These are phyloP conservation scores for Euphorbia pulcherrima DNA, from an alignment of 345 rosid genomes.

Conservation along the genomic window DNA sequence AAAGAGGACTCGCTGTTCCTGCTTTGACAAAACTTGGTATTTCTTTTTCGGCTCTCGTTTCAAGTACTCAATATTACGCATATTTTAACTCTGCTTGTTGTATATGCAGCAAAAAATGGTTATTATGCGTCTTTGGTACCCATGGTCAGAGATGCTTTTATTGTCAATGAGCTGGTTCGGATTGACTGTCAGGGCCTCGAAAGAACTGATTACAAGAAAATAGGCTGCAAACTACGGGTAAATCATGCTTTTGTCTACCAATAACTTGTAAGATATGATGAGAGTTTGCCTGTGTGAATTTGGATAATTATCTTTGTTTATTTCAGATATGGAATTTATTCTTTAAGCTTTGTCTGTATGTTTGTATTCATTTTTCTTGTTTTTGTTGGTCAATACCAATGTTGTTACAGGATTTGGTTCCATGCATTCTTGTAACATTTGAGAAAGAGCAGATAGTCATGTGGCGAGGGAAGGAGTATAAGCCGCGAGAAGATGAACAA, in stretches of 20 bases:
- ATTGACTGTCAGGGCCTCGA: conserved; percentile 84
- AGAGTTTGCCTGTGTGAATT: neutral
- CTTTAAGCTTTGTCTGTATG: neutral
- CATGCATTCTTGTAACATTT: conserved; percentile 80
- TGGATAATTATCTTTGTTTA: neutral
- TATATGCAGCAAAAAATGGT: conserved; percentile 76
- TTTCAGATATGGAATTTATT: neutral
- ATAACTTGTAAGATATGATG: neutral
- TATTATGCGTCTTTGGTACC: conserved; percentile 85
- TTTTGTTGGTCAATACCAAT: neutral
- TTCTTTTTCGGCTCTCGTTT: conserved; percentile 10
- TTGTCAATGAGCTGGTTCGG: conserved; percentile 58
- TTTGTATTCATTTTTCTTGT: neutral
- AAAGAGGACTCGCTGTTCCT: conserved; percentile 70
- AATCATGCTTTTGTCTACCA: neutral
- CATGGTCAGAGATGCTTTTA: conserved; percentile 91
- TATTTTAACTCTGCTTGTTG: conserved; percentile 18
- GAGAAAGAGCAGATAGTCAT: conserved; percentile 88
- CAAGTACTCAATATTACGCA: neutral
- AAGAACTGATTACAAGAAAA: conserved; percentile 82
- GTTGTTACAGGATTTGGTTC: conserved; percentile 63
- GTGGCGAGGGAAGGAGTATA: conserved; percentile 72
- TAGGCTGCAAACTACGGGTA: conserved; percentile 90
- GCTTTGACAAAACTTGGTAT: conserved; percentile 72
- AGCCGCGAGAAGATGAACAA: conserved; percentile 43